Evolutionary conservation across 495 filamentous ascomycete genomes (phyloP).

Genomic region (Gamarada debralockiae): DNA sequence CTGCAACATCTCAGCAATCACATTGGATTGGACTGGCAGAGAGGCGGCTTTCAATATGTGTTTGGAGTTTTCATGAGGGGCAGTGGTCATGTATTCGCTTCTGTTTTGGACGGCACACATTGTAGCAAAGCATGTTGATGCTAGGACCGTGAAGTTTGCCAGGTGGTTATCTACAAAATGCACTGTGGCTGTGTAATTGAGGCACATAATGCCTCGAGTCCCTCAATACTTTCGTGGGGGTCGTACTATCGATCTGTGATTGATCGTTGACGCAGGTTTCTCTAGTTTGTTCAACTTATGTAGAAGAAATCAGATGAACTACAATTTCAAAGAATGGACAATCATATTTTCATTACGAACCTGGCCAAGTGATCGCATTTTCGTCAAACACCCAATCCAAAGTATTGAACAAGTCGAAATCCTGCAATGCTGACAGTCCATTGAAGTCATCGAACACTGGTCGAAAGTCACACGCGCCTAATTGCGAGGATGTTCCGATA

Average conservation of each 20-base stretch:
- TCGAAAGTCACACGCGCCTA: neutral
- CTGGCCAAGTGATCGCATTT: no score
- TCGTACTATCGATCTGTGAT: no score
- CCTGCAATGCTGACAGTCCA: neutral
- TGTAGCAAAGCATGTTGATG: neutral
- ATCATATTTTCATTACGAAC: no score
- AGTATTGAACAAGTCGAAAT: neutral
- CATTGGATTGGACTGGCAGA: neutral
- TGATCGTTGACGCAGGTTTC: no score
- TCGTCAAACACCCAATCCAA: neutral
- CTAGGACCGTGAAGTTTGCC: neutral
- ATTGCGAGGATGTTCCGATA: conserved; percentile 41
- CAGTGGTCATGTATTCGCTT: neutral
- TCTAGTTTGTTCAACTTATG: no score
- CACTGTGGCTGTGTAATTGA: neutral
- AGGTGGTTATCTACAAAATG: neutral
- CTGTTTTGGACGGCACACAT: neutral
- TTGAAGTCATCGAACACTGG: neutral
- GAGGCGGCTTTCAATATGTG: neutral
- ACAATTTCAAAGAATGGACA: no score
- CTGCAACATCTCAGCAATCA: neutral
- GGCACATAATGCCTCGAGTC: no score
- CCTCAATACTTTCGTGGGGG: no score
- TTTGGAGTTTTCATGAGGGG: neutral
- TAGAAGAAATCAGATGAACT: no score